A percentile compares a stretch with the other conserved stretches of the same genome.
Conservation (phyloP, 2,329 filamentous ascomycete genomes). For the Claviceps citrina region DNA sequence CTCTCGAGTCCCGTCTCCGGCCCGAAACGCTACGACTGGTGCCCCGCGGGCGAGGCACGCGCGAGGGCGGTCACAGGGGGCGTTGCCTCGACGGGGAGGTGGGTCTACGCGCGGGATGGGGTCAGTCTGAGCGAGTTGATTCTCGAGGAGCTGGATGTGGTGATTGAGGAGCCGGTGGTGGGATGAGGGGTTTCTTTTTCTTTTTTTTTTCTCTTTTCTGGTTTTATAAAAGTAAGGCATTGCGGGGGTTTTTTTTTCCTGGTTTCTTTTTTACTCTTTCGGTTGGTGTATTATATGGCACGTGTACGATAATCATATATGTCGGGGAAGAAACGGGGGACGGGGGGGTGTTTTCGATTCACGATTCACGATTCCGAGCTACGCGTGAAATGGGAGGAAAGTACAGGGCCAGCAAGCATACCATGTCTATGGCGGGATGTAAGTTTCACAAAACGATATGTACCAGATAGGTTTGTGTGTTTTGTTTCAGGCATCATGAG, state of each 20-base stretch:
- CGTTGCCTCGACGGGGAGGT: constrained; percentile 58
- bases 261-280: no score
- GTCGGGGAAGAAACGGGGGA: no score
- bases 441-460: no score
- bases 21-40: constrained; percentile 89
- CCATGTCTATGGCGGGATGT: no score
- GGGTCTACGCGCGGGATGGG: constrained; percentile 82
- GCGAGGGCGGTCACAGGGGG: constrained; percentile 58
- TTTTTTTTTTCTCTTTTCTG: not conserved
- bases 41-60: constrained; percentile 55
- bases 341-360: no score
- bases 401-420: no score
- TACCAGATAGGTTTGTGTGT: no score
- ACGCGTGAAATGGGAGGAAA: no score
- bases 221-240: not conserved
- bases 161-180: constrained; percentile 25
- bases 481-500: no score
- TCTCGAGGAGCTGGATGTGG: constrained; percentile 58
- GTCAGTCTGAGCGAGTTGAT: constrained; percentile 58
- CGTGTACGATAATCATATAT: no score
- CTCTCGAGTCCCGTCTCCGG: constrained; percentile 80
- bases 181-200: not conserved
- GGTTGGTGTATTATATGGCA: no score
- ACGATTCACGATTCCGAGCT: no score
- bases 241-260: not conserved